phyloP scores from a whole-genome alignment of 805 yeast genomes.

The Lipomyces yamadae region DNA sequence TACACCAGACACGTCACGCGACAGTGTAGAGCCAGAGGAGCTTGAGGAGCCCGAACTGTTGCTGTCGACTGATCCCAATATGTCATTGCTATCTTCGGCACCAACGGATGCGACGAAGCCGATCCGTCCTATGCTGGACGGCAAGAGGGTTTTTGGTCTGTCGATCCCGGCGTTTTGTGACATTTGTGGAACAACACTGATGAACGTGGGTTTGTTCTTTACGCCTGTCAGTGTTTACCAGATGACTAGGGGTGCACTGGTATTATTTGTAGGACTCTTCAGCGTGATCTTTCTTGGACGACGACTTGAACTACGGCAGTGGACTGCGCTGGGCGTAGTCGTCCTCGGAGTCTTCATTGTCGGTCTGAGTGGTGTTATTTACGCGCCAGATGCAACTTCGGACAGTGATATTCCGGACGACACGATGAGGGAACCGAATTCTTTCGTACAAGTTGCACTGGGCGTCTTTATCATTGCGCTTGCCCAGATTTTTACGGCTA shows the following conservation, averaged over 20 bases:
- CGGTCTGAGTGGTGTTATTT: conserved; percentile 67
- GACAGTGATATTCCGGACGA: conserved; percentile 21
- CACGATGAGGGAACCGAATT: conserved; percentile 13
- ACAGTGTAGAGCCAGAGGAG: conserved; percentile 7
- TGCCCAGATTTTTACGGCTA: conserved; percentile 72
- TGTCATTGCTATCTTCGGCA: background rate
- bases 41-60: conserved; percentile 18
- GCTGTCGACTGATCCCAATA: conserved; percentile 6
- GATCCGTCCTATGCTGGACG: conserved; percentile 28
- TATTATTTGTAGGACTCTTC: conserved; percentile 73
- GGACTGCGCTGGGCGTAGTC: conserved; percentile 69
- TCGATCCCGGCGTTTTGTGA: conserved; percentile 75
- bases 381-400: conserved; percentile 28
- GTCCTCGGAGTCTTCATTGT: conserved; percentile 72
- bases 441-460: conserved; percentile 44
- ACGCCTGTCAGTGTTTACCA: conserved; percentile 82
- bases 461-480: conserved; percentile 64
- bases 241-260: conserved; percentile 82
- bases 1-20: conserved; percentile 10
- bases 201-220: conserved; percentile 74
- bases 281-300: conserved; percentile 66
- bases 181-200: conserved; percentile 70
- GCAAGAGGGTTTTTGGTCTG: conserved; percentile 47
- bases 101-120: conserved; percentile 9
- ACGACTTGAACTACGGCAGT: conserved; percentile 62